Evolutionary conservation across 2,329 filamentous ascomycete genomes (phyloP).

Genomic region (Colletotrichum gigasporum): DNA sequence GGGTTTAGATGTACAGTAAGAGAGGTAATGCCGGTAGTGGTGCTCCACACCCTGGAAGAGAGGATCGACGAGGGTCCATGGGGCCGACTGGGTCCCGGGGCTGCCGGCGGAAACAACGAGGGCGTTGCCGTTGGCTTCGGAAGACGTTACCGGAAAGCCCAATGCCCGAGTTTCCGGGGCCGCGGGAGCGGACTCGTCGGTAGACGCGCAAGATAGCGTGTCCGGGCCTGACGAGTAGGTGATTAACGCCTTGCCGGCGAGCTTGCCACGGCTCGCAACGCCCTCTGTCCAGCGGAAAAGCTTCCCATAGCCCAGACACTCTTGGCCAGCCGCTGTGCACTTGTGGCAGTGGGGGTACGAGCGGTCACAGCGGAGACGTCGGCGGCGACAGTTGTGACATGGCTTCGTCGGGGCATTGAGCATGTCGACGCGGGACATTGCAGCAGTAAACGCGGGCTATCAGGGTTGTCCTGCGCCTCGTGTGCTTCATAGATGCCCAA

Average conservation of each 20-base stretch:
- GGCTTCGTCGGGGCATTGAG: slow-evolving; percentile 31
- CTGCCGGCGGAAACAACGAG: slow-evolving; percentile 36
- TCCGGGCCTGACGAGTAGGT: slow-evolving; percentile 34
- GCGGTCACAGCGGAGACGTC: slow-evolving; percentile 62
- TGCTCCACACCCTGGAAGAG: slow-evolving; percentile 63
- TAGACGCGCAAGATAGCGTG: neutral
- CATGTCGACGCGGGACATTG: slow-evolving; percentile 25
- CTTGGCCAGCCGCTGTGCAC: slow-evolving; percentile 56
- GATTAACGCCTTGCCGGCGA: slow-evolving; percentile 50
- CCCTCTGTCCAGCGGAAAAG: slow-evolving; percentile 63
- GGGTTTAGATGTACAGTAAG: slow-evolving; percentile 47
- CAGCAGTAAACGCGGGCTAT: slow-evolving; percentile 5
- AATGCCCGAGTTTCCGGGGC: neutral
- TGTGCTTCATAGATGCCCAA: neutral
- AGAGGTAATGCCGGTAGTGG: slow-evolving; percentile 52
- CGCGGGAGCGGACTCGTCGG: neutral
- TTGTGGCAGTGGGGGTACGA: slow-evolving; percentile 62
- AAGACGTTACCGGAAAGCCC: neutral
- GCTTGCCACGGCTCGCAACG: slow-evolving; percentile 52
- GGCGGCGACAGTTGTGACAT: slow-evolving; percentile 65
- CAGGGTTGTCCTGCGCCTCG: neutral
- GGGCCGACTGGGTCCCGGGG: slow-evolving; percentile 36
- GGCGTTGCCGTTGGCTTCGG: neutral
- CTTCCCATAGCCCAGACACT: slow-evolving; percentile 64
- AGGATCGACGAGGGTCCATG: slow-evolving; percentile 53